Evolutionary conservation across 371 early-diverging fungal species (phyloP).

Genomic region (Choanephora cucurbitarum): DNA sequence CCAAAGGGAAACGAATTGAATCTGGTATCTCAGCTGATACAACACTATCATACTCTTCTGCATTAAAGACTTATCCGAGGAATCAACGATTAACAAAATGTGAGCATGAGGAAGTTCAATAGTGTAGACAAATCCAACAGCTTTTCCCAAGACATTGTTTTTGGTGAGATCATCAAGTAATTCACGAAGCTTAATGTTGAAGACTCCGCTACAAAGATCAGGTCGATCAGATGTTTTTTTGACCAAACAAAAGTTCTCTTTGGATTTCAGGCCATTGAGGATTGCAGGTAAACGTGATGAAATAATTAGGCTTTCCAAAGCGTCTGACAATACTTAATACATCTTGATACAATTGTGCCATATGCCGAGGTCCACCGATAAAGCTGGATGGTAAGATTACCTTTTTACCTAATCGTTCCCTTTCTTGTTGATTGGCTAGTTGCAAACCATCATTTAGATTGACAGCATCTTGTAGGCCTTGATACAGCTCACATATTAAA

Average conservation of each 20-base stretch:
- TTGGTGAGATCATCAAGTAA: constrained; percentile 28
- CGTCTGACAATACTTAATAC: constrained; percentile 21
- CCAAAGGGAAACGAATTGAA: constrained; percentile 19
- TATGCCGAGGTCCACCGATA: too few species aligned
- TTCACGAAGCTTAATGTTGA: constrained; percentile 24
- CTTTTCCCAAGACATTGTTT: constrained; percentile 21
- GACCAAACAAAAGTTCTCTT: constrained; percentile 13
- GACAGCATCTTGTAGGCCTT: too few species aligned
- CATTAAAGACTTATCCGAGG: background rate
- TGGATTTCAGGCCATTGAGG: constrained; percentile 34
- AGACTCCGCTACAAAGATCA: constrained; percentile 24
- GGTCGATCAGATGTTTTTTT: constrained; percentile 20
- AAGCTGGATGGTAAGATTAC: too few species aligned
- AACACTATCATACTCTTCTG: background rate
- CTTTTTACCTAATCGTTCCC: too few species aligned
- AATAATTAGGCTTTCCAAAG: constrained; percentile 30
- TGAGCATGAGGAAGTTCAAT: constrained; percentile 22
- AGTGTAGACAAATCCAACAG: constrained; percentile 4
- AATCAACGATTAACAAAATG: constrained; percentile 4
- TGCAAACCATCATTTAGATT: too few species aligned
- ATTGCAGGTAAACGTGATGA: constrained; percentile 43
- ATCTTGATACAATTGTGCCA: too few species aligned
- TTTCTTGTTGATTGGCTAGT: too few species aligned
- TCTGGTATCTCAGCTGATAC: constrained; percentile 8
- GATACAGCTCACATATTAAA: too few species aligned